A percentile compares a stretch with the other conserved stretches of the same genome.
Evolutionary conservation across 2,329 filamentous ascomycete genomes (phyloP).

Genomic region (Sordariomycetes sp.): DNA sequence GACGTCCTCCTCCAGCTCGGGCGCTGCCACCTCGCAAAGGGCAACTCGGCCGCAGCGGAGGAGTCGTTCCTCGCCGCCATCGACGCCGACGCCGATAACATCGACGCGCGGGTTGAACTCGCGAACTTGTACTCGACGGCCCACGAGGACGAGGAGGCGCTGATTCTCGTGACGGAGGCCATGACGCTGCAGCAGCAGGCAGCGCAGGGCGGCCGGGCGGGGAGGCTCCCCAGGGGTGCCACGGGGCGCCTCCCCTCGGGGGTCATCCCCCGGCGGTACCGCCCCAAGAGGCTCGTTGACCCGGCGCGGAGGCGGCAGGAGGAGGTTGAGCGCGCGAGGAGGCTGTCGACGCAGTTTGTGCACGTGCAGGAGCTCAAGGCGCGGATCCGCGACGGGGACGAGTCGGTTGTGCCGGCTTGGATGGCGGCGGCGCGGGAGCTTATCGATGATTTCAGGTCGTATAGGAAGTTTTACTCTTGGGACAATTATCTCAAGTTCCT

Average conservation of each 20-base stretch:
- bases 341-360: constrained; percentile 26
- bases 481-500: constrained; percentile 50
- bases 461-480: constrained; percentile 53
- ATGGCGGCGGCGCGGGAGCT: constrained; percentile 45
- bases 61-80: constrained; percentile 65
- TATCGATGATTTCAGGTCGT: constrained; percentile 49
- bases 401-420: constrained; percentile 34
- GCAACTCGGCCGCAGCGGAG: constrained; percentile 56
- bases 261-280: constrained; percentile 24
- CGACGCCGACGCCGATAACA: constrained; percentile 55
- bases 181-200: constrained; percentile 42
- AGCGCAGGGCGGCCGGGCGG: constrained; percentile 9
- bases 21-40: constrained; percentile 54
- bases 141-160: constrained; percentile 61
- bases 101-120: constrained; percentile 66
- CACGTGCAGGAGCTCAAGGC: constrained; percentile 26
- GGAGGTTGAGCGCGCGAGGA: constrained; percentile 25
- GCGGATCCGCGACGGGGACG: constrained; percentile 25
- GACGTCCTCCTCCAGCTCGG: constrained; percentile 42
- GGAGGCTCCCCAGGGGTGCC: constrained; percentile 1
- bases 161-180: constrained; percentile 64
- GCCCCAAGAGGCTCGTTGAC: constrained; percentile 30
- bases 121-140: constrained; percentile 74
- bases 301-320: constrained; percentile 28
- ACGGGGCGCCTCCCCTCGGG: constrained; percentile 1